A percentile compares a stretch with the other conserved stretches of the same genome.
These are phyloP conservation scores for Thalassia testudinum DNA, from an alignment of 116 monocot genomes.

Conservation along the genomic window DNA sequence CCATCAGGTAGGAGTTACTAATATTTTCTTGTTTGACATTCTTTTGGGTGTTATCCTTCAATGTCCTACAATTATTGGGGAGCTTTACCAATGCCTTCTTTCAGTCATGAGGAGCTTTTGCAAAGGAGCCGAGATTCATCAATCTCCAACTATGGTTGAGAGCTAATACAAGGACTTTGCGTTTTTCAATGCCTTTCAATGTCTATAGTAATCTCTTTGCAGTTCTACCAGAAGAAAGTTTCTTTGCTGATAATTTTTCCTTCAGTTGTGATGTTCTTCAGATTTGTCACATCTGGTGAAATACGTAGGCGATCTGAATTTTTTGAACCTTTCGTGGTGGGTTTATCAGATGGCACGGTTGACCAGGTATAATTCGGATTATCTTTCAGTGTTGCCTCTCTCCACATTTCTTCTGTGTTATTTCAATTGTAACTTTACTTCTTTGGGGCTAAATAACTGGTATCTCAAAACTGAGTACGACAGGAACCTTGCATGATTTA, in stretches of 20 bases:
- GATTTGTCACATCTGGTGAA: constrained; percentile 88
- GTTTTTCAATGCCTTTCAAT: neutral
- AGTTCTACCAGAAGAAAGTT: too few species aligned
- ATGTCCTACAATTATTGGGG: too few species aligned
- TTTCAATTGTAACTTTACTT: too few species aligned
- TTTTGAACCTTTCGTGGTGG: constrained; percentile 87
- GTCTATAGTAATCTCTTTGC: neutral
- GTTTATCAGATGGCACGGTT: constrained; percentile 42
- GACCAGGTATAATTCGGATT: constrained; percentile 33
- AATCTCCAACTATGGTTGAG: constrained; percentile 66
- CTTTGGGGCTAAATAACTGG: neutral
- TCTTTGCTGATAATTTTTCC: constrained; percentile 6
- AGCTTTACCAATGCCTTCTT: constrained; percentile 3
- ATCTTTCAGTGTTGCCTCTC: too few species aligned
- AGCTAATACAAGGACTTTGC: neutral
- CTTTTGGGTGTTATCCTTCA: neutral
- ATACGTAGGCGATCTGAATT: constrained; percentile 69
- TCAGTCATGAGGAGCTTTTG: constrained; percentile 72
- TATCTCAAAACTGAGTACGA: neutral
- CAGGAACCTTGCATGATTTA: too few species aligned
- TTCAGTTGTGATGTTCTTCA: constrained; percentile 96
- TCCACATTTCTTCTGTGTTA: too few species aligned
- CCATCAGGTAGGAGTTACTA: constrained; percentile 34
- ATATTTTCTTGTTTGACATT: too few species aligned
- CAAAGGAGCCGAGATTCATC: constrained; percentile 46